These are phyloP conservation scores for Verticillium klebahnii DNA, from an alignment of 2,329 filamentous ascomycete species.

Conservation along the genomic window DNA sequence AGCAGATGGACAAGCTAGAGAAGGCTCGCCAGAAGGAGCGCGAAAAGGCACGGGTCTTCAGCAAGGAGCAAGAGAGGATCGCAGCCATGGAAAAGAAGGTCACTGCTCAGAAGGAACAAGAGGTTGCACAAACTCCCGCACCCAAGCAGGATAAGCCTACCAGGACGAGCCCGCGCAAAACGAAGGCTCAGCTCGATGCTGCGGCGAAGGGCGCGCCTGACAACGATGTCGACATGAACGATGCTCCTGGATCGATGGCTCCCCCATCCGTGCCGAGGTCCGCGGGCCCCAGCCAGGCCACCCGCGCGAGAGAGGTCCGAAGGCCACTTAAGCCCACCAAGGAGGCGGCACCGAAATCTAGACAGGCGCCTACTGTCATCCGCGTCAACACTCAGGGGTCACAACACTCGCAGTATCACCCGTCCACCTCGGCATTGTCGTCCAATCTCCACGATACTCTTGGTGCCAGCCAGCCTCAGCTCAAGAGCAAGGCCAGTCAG, in stretches of 20 bases:
- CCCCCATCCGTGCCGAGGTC: constrained; percentile 56
- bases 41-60: constrained; percentile 59
- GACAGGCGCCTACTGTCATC: constrained; percentile 67
- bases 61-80: constrained; percentile 51
- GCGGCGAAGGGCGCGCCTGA: constrained; percentile 20
- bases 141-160: constrained; percentile 38
- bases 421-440: constrained; percentile 52
- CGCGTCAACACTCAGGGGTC: constrained; percentile 61
- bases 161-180: constrained; percentile 49
- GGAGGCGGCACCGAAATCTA: constrained; percentile 59
- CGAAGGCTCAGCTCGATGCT: constrained; percentile 29
- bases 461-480: constrained; percentile 34
- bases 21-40: constrained; percentile 67
- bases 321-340: constrained; percentile 60
- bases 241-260: constrained; percentile 51
- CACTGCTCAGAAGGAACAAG: constrained; percentile 48
- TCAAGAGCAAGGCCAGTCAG: constrained; percentile 63
- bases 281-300: constrained; percentile 39
- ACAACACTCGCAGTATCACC: constrained; percentile 55
- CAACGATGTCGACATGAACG: constrained; percentile 51
- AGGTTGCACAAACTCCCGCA: constrained; percentile 24
- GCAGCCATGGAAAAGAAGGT: constrained; percentile 49
- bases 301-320: constrained; percentile 50
- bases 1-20: constrained; percentile 59
- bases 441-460: constrained; percentile 55